phyloP scores from a whole-genome alignment of 345 rosid species.

The Arabidopsis thaliana region TAIR10.1 NC_003070.9:6681001-6681500 shows the following conservation, averaged over 20 bases:
- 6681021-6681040: constrained; percentile 51
- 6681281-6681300: neutral
- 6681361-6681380: constrained; percentile 63
- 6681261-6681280: constrained; percentile 68
- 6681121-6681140: constrained; percentile 15
- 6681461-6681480: constrained; percentile 65
- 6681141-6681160: neutral
- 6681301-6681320: neutral
- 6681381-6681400: constrained; percentile 65
- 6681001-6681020: neutral
- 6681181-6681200: neutral
- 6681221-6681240: constrained; percentile 88
- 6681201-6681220: constrained; percentile 93
- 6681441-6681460: constrained; percentile 59
- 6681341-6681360: constrained; percentile 39
- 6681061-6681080: constrained; percentile 79
- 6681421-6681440: constrained; percentile 70
- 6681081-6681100: constrained; percentile 87
- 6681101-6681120: constrained; percentile 64
- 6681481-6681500: constrained; percentile 61
- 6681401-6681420: constrained; percentile 72
- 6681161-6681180: neutral
- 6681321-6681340: neutral
- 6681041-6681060: constrained; percentile 96
- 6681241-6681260: constrained; percentile 89